Percentiles rank a stretch among this genome's conserved stretches.
phyloP scores from a whole-genome alignment of 176 grass and related monocot species.

The Urochloa ruziziensis region DNA sequence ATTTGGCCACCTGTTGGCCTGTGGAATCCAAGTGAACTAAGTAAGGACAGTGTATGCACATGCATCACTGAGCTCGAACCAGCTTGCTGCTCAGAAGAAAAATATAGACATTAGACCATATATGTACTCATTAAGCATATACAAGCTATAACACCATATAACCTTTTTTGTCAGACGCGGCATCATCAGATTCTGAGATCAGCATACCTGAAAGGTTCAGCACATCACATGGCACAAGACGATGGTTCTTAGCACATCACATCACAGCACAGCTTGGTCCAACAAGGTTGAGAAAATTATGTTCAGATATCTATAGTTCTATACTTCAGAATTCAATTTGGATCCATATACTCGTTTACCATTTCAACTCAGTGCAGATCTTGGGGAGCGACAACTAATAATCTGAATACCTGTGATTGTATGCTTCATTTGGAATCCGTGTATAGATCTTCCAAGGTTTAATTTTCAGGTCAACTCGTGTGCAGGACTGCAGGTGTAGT shows the following conservation, averaged over 20 bases:
- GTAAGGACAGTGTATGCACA: too few species aligned
- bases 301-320: background rate
- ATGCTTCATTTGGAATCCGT: background rate
- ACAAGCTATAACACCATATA: too few species aligned
- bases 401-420: background rate
- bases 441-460: conserved; percentile 21
- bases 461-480: background rate
- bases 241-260: background rate
- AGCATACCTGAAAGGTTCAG: too few species aligned
- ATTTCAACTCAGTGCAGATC: background rate
- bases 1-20: too few species aligned
- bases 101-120: too few species aligned
- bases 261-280: background rate
- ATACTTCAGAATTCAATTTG: background rate
- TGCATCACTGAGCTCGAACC: too few species aligned
- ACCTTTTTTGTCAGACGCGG: too few species aligned
- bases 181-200: too few species aligned
- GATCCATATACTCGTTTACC: background rate
- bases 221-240: background rate
- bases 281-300: background rate
- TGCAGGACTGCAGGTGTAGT: background rate
- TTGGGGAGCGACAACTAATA: background rate
- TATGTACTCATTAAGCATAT: too few species aligned
- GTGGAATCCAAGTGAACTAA: too few species aligned
- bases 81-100: too few species aligned